These are phyloP conservation scores for Linum lewisii DNA, from an alignment of 345 rosid species.

Conservation along the genomic window DNA sequence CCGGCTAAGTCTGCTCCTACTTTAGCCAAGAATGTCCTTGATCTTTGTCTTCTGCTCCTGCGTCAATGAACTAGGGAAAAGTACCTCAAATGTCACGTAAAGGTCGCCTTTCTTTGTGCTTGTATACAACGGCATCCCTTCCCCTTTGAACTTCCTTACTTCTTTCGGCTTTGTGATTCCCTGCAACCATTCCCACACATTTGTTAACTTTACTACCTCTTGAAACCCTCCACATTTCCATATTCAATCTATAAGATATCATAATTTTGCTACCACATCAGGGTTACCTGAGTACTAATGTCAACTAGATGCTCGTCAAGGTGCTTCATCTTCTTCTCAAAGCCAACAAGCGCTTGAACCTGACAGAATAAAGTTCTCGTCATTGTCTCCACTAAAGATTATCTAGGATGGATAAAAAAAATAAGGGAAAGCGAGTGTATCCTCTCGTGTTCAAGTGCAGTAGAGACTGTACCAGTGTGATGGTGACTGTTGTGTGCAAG, in stretches of 20 bases:
- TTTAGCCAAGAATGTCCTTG: slow-evolving; percentile 58
- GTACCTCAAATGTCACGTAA: slow-evolving; percentile 77
- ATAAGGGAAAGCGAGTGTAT: neutral
- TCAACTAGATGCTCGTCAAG: slow-evolving; percentile 93
- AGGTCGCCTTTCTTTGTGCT: slow-evolving; percentile 88
- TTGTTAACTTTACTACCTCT: slow-evolving; percentile 4
- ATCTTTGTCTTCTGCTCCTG: slow-evolving; percentile 79
- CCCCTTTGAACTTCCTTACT: slow-evolving; percentile 82
- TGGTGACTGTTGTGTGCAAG: slow-evolving; percentile 73
- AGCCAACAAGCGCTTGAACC: slow-evolving; percentile 98
- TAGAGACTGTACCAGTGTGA: slow-evolving; percentile 54
- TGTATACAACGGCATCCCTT: slow-evolving; percentile 91
- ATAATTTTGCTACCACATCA: neutral
- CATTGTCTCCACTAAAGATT: neutral
- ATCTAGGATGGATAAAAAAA: neutral
- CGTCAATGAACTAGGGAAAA: slow-evolving; percentile 72
- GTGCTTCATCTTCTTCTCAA: slow-evolving; percentile 83
- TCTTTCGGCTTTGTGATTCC: slow-evolving; percentile 91
- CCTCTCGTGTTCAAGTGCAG: too few species aligned
- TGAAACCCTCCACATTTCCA: too few species aligned
- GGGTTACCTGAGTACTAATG: slow-evolving; percentile 67
- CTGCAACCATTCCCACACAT: slow-evolving; percentile 29
- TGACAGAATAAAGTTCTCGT: slow-evolving; percentile 12
- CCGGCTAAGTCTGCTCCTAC: too few species aligned
- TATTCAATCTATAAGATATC: too few species aligned